Percentiles rank a stretch among this genome's conserved stretches.
Evolutionary conservation across 2,329 filamentous ascomycete species (phyloP).

Genomic region (Xylaria sp.): DNA sequence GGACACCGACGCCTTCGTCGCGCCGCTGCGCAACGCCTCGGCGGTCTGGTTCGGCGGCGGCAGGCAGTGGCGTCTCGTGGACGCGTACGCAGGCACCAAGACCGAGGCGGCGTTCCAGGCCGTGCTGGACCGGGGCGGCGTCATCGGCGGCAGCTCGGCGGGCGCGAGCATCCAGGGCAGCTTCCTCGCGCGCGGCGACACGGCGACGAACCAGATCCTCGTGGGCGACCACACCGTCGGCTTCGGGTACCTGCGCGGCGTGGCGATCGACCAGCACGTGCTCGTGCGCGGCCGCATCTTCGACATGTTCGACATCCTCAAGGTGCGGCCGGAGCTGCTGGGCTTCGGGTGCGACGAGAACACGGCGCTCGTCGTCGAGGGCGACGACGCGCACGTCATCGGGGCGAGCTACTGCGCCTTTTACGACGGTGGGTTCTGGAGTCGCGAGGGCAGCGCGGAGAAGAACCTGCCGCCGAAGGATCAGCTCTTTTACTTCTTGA

Average conservation of each 20-base stretch:
- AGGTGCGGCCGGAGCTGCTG: conserved; percentile 47
- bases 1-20: conserved; percentile 49
- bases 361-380: conserved; percentile 48
- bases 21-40: conserved; percentile 42
- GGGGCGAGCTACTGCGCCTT: conserved; percentile 49
- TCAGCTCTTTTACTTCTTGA: conserved; percentile 47
- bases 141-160: conserved; percentile 47
- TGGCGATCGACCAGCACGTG: conserved; percentile 50
- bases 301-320: conserved; percentile 51
- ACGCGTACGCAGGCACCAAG: conserved; percentile 50
- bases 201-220: conserved; percentile 48
- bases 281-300: conserved; percentile 49
- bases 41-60: conserved; percentile 51
- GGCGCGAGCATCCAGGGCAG: conserved; percentile 50
- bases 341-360: conserved; percentile 51
- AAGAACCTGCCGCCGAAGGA: conserved; percentile 45
- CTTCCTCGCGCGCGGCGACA: conserved; percentile 50
- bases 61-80: conserved; percentile 50
- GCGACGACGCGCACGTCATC: conserved; percentile 46
- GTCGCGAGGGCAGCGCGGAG: conserved; percentile 46
- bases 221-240: conserved; percentile 50
- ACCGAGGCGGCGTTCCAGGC: conserved; percentile 46
- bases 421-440: conserved; percentile 50
- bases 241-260: conserved; percentile 48
- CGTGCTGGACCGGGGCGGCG: conserved; percentile 47